Conservation (phyloP, 2,329 filamentous ascomycete genomes). For the Alternaria novae-zelandiae region DNA sequence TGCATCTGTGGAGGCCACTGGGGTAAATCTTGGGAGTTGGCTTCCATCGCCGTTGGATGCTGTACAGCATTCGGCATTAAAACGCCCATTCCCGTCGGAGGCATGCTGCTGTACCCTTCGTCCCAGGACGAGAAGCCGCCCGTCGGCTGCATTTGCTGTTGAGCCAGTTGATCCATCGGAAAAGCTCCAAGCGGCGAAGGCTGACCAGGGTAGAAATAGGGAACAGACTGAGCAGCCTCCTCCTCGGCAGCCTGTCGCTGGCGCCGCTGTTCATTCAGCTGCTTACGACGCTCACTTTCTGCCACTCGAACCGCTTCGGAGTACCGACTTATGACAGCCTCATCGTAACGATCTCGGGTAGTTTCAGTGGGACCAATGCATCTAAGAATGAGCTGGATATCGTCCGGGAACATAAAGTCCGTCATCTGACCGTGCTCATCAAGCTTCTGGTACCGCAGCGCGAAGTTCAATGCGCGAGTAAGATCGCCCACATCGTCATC, state of each 20-base stretch:
- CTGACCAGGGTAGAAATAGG: not conserved
- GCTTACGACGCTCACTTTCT: not conserved
- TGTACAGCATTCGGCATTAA: not conserved
- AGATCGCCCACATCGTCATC: conserved; percentile 31
- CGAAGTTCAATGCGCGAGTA: conserved; percentile 30
- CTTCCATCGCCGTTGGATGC: not conserved
- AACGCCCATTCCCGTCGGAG: not conserved
- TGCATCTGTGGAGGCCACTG: not conserved
- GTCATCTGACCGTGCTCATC: not conserved
- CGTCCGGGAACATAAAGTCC: conserved; percentile 28
- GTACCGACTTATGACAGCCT: conserved; percentile 1
- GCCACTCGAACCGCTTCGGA: not conserved
- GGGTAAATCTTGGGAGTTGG: not conserved
- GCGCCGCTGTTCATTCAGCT: not conserved
- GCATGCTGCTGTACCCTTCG: not conserved
- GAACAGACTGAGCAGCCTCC: not conserved
- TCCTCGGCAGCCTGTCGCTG: not conserved
- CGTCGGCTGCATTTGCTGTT: not conserved
- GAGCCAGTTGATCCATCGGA: not conserved
- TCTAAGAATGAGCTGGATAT: conserved; percentile 22
- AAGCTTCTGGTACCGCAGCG: conserved; percentile 11
- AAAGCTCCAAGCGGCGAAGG: not conserved
- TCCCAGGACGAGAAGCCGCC: not conserved
- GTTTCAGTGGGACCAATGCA: conserved; percentile 6
- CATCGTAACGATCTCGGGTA: conserved; percentile 4